These are phyloP conservation scores for Kodamaea plutei DNA, from an alignment of 1,139 yeast genomes.

Conservation along the genomic window DNA sequence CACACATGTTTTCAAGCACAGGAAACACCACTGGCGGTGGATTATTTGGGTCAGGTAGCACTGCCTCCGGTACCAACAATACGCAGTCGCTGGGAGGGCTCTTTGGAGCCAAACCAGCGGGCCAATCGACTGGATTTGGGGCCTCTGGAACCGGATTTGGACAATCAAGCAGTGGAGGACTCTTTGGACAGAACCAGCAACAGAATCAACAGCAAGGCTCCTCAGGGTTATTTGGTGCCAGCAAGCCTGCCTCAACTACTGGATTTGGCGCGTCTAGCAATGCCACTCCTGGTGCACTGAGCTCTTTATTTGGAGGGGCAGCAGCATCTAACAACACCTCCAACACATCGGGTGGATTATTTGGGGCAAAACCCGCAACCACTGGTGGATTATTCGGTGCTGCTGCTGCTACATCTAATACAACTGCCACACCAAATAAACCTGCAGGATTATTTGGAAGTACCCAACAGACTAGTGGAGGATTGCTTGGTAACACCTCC, in stretches of 20 bases:
- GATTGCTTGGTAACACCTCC: constrained; percentile 17
- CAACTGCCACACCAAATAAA: constrained; percentile 1
- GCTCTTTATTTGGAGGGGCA: no score
- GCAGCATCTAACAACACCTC: no score
- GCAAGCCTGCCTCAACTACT: no score
- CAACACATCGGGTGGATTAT: constrained; percentile 9
- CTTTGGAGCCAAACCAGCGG: constrained; percentile 13
- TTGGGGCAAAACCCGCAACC: constrained; percentile 9
- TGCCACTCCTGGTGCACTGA: no score
- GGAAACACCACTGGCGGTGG: no score
- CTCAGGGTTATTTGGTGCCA: constrained; percentile 9
- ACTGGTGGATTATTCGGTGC: constrained; percentile 6
- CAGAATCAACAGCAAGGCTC: neutral
- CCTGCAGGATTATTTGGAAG: constrained; percentile 9
- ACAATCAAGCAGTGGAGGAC: neutral
- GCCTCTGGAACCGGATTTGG: no score
- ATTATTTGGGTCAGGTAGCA: constrained; percentile 5
- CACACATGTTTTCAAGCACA: constrained; percentile 4
- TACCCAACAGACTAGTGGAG: constrained; percentile 12
- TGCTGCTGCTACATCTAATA: neutral
- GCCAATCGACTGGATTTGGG: constrained; percentile 2
- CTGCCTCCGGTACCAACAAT: no score
- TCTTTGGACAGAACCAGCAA: neutral
- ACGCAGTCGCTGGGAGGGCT: constrained; percentile 8
- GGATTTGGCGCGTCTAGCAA: no score